These are phyloP conservation scores for Ganoderma meredithae DNA, from an alignment of 1,284 basidiomycete species.

Conservation along the genomic window DNA sequence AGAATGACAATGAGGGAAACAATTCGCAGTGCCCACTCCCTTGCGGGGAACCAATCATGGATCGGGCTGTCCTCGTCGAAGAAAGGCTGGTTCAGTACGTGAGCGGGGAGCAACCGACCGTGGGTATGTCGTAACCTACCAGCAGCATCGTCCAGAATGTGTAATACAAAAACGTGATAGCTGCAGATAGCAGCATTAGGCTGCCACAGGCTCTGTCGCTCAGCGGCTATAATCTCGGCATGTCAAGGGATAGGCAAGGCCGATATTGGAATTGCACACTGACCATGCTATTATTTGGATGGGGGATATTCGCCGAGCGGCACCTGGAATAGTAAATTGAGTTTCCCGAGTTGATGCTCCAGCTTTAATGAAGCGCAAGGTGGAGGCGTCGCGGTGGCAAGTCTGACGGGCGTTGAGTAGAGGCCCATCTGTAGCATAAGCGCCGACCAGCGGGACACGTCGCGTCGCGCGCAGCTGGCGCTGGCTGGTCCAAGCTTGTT, in stretches of 20 bases:
- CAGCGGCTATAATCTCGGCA: conserved; percentile 57
- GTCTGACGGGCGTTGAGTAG: neutral
- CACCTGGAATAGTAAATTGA: neutral
- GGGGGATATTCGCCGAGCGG: neutral
- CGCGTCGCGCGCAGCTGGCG: conserved; percentile 36
- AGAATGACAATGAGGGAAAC: conserved; percentile 85
- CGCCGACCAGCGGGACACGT: conserved; percentile 32
- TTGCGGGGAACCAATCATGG: conserved; percentile 81
- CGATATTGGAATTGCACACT: neutral
- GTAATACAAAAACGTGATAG: conserved; percentile 87
- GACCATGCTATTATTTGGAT: conserved; percentile 7
- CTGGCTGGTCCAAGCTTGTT: conserved; percentile 22
- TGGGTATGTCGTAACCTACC: conserved; percentile 53
- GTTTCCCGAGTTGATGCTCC: neutral
- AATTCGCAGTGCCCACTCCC: conserved; percentile 91
- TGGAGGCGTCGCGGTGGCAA: neutral
- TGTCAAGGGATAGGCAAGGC: neutral
- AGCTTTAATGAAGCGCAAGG: neutral
- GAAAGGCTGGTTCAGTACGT: conserved; percentile 71
- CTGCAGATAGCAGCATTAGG: conserved; percentile 80
- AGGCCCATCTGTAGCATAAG: neutral
- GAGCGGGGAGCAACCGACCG: neutral
- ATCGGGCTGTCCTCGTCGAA: conserved; percentile 77
- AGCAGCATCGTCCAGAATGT: conserved; percentile 90
- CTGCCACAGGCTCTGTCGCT: conserved; percentile 87